A percentile compares a stretch with the other conserved stretches of the same genome.
These are phyloP conservation scores for Nannochloropsis salina DNA, from an alignment of 108 stramenopile species.

Conservation along the genomic window DNA sequence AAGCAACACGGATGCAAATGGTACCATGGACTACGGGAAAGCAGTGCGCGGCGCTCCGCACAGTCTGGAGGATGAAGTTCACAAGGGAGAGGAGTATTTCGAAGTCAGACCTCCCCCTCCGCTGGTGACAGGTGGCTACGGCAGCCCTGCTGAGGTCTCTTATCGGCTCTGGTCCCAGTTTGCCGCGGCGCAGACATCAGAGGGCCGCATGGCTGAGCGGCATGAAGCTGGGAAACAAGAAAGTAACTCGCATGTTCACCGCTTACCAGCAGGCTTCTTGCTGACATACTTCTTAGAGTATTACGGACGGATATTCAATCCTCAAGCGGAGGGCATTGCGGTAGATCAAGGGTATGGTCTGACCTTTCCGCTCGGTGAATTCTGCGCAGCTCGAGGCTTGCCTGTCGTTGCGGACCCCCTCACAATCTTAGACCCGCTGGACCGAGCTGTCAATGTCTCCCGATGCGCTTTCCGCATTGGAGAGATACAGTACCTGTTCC, in stretches of 20 bases:
- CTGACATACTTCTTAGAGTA: slow-evolving; percentile 21
- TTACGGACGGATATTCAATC: slow-evolving; percentile 25
- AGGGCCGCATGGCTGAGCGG: background rate
- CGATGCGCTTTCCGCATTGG: slow-evolving; percentile 36
- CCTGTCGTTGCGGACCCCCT: slow-evolving; percentile 41
- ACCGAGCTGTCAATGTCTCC: slow-evolving; percentile 31
- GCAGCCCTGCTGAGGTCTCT: background rate
- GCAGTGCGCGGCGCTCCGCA: background rate
- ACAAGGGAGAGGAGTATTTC: background rate
- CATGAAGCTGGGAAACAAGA: background rate
- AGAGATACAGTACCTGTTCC: slow-evolving; percentile 41
- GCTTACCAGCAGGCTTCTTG: slow-evolving; percentile 25
- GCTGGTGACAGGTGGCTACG: background rate
- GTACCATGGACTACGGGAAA: background rate
- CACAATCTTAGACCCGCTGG: slow-evolving; percentile 39
- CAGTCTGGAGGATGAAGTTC: background rate
- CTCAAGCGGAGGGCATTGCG: slow-evolving; percentile 25
- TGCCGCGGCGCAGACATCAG: background rate
- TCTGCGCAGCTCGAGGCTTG: background rate
- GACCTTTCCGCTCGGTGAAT: background rate
- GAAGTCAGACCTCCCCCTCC: slow-evolving; percentile 8
- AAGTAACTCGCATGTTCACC: slow-evolving; percentile 21
- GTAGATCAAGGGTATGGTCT: background rate
- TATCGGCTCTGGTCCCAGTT: slow-evolving; percentile 19
- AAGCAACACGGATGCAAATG: background rate